Conservation (phyloP, 139 green algal genomes). For the Parachlorella kessleri region DNA sequence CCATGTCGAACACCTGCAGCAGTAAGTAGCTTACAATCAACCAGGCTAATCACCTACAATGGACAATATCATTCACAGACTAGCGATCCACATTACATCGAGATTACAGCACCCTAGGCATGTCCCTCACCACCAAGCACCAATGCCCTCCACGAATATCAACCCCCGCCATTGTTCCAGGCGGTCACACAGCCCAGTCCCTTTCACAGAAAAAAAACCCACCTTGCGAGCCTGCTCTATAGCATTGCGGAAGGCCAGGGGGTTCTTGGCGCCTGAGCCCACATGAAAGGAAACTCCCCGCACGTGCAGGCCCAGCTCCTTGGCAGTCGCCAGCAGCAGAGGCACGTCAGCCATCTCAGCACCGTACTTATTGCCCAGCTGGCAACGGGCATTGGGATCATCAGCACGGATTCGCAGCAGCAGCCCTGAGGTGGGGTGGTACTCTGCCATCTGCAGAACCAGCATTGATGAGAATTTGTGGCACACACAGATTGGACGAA, state of each 20-base stretch:
- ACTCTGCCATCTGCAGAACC: slow-evolving; percentile 52
- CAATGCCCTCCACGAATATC: too few relatives aligned
- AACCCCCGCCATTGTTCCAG: too few relatives aligned
- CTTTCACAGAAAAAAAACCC: too few relatives aligned
- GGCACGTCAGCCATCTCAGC: slow-evolving; percentile 65
- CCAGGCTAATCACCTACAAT: too few relatives aligned
- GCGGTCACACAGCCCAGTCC: too few relatives aligned
- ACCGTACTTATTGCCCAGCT: slow-evolving; percentile 86
- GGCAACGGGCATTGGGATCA: slow-evolving; percentile 60
- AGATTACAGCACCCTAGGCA: too few relatives aligned
- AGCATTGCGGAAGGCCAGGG: slow-evolving; percentile 71
- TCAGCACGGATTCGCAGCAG: slow-evolving; percentile 93
- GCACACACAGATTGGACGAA: too few relatives aligned
- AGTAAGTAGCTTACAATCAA: too few relatives aligned
- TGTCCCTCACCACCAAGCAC: too few relatives aligned
- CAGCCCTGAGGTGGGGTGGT: slow-evolving; percentile 66
- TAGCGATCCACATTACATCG: too few relatives aligned
- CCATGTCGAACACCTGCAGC: slow-evolving; percentile 80
- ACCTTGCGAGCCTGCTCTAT: slow-evolving; percentile 29
- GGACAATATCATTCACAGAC: too few relatives aligned
- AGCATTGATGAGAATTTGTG: too few relatives aligned
- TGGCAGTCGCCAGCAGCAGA: slow-evolving; percentile 34
- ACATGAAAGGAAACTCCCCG: slow-evolving; percentile 97
- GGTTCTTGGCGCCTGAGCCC: slow-evolving; percentile 84
- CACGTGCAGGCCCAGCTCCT: slow-evolving; percentile 61